Conservation (phyloP, 129 eudicot species). For the Smallanthus sonchifolius region DNA sequence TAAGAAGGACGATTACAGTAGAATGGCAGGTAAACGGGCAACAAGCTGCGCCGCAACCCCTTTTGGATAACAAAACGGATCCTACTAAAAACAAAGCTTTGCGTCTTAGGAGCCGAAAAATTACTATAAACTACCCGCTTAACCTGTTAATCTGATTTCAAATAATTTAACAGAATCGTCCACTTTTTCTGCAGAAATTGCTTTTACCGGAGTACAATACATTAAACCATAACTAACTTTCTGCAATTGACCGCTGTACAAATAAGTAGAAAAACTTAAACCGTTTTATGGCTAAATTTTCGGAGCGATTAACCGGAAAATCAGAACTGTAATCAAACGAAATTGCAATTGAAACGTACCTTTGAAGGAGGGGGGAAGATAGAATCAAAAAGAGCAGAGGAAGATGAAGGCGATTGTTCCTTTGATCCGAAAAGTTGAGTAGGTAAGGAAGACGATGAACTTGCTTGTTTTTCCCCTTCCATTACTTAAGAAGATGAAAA, state of each 20-base stretch:
- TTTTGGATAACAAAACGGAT: no score
- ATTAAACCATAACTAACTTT: background rate
- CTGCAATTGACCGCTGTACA: background rate
- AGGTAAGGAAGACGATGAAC: slow-evolving; percentile 45
- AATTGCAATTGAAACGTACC: slow-evolving; percentile 28
- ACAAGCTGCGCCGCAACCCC: no score
- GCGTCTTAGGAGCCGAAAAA: no score
- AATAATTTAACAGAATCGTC: background rate
- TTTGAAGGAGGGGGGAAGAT: slow-evolving; percentile 53
- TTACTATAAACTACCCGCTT: no score
- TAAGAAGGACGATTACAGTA: no score
- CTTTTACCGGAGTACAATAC: no score
- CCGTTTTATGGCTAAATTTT: background rate
- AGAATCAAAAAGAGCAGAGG: slow-evolving; percentile 54
- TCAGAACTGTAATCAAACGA: background rate
- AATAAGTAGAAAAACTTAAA: background rate
- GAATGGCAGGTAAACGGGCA: no score
- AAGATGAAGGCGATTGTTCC: slow-evolving; percentile 36
- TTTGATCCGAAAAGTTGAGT: slow-evolving; percentile 69
- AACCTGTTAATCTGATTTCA: background rate
- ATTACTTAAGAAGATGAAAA: slow-evolving; percentile 9
- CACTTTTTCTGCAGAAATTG: background rate
- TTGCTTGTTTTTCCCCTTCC: slow-evolving; percentile 43
- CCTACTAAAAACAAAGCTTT: no score
- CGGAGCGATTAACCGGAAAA: background rate